Evolutionary conservation across 2,329 filamentous ascomycete species (phyloP), one percentile per base, ranked within the genome.

Genomic region (Pyrenochaeta sp.): DNA sequence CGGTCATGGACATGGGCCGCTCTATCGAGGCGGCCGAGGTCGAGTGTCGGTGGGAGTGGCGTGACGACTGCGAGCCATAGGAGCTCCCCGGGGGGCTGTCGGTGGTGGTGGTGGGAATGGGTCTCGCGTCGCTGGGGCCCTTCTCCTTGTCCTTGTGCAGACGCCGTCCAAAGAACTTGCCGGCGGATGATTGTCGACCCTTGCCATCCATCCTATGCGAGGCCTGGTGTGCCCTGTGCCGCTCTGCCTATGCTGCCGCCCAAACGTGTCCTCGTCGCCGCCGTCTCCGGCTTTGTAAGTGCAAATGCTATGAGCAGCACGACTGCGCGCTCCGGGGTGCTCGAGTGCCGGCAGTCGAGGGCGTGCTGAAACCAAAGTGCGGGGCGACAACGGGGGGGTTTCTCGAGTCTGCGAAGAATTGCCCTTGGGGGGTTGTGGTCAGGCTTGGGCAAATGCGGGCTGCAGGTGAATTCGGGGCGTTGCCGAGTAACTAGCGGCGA

Each of bases 151-250:
- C 90, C 80, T 92, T 95, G 79, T 88, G 81, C 68, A 82, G 73
- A 56, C 84, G 90, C 72, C 92, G 87, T 69, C 91, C 92, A 81
- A 97, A 97, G 82, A 97, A 92, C 59, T 89, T 89, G 73, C 87
- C 85, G 73, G 87, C 89, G 71, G 91, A 92, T 62, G 90, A 92
- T 82, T 94, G 90, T 77, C 90, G 87, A 69, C 89, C 83, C 80
- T 93, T 92, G 81, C 91, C 89, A 81, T 89, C 83, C 73, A 85
- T 68, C 45, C 53, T 67, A 58, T 63, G 55, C 54, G 54, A 41
- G 39, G 49, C 5, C 23, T 42, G 40, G 51, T 59, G 54, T 59
- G 58, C 56, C 52, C 46, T 50, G 42, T 41, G 17, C 49, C 51
- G 48, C 51, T 43, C 41, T 27, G 23, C 23, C 23, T 27, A 27